These are phyloP conservation scores for Quercus ilex DNA, from an alignment of 306 rosid species.

Conservation along the genomic window DNA sequence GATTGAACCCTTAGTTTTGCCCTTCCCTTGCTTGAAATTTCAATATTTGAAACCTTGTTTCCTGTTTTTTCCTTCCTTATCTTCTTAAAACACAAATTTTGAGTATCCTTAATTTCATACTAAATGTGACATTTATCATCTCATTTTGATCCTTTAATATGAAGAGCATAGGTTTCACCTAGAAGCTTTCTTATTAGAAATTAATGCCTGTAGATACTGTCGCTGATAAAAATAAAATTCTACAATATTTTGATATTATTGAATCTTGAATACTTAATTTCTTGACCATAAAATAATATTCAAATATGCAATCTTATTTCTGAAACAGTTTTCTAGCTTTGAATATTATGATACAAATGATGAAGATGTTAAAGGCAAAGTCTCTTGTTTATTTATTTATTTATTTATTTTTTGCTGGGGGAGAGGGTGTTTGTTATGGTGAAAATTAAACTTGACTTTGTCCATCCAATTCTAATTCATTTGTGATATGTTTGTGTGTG, in stretches of 20 bases:
- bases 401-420: no score
- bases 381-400: no score
- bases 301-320: not conserved
- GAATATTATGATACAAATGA: no score
- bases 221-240: not conserved
- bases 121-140: not conserved
- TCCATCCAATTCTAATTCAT: no score
- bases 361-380: no score
- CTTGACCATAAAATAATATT: not conserved
- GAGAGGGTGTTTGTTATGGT: no score
- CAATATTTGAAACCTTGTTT: slow-evolving; percentile 11
- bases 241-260: not conserved
- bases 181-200: not conserved
- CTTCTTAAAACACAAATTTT: not conserved
- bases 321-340: no score
- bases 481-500: no score
- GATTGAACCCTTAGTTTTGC: not conserved
- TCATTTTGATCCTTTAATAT: not conserved
- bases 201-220: not conserved
- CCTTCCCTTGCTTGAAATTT: not conserved
- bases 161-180: not conserved
- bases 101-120: not conserved
- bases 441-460: no score
- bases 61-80: slow-evolving; percentile 8
- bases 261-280: not conserved